Conservation (phyloP, 164 flowering plant species). For the Protea cynaroides region DNA sequence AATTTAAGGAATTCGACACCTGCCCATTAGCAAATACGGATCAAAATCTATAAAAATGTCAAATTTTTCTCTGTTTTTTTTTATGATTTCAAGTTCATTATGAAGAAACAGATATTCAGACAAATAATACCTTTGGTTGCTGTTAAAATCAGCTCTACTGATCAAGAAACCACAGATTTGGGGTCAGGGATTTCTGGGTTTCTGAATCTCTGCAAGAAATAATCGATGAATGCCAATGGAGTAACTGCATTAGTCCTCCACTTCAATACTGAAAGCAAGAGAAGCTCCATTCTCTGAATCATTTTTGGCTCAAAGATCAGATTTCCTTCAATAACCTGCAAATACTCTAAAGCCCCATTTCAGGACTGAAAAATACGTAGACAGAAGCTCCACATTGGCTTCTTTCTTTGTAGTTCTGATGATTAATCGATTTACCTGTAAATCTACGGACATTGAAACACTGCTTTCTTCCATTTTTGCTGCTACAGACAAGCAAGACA, state of each 20-base stretch:
- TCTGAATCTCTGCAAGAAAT: not conserved
- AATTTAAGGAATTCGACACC: conserved; percentile 24
- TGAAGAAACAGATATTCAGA: no score
- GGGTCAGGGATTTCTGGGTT: not conserved
- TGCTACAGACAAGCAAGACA: not conserved
- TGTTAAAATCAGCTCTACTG: not conserved
- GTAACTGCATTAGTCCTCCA: no score
- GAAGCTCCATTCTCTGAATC: no score
- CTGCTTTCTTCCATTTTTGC: not conserved
- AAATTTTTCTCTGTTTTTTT: no score
- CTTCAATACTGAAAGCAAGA: no score
- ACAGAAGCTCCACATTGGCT: no score
- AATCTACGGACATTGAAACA: not conserved
- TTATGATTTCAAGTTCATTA: not conserved
- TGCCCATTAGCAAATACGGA: conserved; percentile 10
- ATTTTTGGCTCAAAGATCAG: no score
- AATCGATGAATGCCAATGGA: conserved; percentile 19
- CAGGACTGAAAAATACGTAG: no score
- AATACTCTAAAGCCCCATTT: no score
- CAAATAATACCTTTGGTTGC: not conserved
- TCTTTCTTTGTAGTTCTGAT: no score
- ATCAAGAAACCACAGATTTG: conserved; percentile 1
- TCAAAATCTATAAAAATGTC: not conserved
- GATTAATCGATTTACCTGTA: not conserved
- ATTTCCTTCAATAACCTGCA: no score